Conservation (phyloP, 2,329 filamentous ascomycete species). For the Paraphoma chrysanthemicola region DNA sequence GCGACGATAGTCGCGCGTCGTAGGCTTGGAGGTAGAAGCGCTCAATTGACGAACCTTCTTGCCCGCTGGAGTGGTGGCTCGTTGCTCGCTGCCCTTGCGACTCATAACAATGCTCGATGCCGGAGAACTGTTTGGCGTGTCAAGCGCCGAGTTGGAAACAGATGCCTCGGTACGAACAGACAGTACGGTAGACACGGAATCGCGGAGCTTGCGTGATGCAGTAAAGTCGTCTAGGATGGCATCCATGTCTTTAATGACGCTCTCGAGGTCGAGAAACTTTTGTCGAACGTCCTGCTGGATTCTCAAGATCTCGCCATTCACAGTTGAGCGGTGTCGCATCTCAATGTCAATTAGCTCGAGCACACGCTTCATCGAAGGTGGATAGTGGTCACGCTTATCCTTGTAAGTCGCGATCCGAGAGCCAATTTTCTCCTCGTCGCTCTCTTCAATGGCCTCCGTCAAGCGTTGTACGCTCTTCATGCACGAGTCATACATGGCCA, state of each 20-base stretch:
- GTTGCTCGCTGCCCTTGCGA: slow-evolving; percentile 57
- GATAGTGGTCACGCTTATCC: slow-evolving; percentile 92
- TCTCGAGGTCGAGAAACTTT: slow-evolving; percentile 78
- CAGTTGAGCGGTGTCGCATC: slow-evolving; percentile 92
- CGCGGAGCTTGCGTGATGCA: slow-evolving; percentile 78
- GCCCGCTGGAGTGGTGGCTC: slow-evolving; percentile 53
- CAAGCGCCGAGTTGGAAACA: slow-evolving; percentile 70
- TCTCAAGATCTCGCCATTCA: slow-evolving; percentile 92
- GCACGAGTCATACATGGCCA: slow-evolving; percentile 97
- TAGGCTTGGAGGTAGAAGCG: slow-evolving; percentile 51
- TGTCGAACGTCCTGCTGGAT: slow-evolving; percentile 83
- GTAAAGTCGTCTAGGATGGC: slow-evolving; percentile 71
- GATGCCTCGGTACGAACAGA: slow-evolving; percentile 75
- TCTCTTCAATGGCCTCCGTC: slow-evolving; percentile 77
- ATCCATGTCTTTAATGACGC: slow-evolving; percentile 80
- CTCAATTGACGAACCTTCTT: slow-evolving; percentile 58
- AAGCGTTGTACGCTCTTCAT: slow-evolving; percentile 85
- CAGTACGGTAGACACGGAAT: slow-evolving; percentile 91
- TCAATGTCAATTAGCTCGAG: slow-evolving; percentile 93
- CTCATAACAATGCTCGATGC: slow-evolving; percentile 69
- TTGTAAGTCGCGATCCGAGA: slow-evolving; percentile 90
- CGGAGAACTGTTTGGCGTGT: slow-evolving; percentile 67
- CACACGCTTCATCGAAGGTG: slow-evolving; percentile 89
- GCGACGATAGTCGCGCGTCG: slow-evolving; percentile 52
- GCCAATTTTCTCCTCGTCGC: slow-evolving; percentile 67